phyloP scores from a whole-genome alignment of 768 basidiomycete genomes.

The Pisolithus tinctorius region DNA sequence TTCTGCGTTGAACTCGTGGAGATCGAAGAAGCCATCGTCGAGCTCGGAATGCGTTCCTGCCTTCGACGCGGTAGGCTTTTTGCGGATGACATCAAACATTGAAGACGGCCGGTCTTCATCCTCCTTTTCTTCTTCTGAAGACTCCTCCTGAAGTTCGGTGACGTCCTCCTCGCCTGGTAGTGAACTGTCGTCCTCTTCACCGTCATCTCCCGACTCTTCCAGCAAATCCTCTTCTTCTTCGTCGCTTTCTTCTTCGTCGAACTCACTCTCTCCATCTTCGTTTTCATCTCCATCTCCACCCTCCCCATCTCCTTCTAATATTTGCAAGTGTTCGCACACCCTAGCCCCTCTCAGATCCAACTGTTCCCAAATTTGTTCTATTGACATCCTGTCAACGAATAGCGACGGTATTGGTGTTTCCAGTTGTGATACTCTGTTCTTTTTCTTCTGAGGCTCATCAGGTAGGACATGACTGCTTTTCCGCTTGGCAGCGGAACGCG shows the following conservation, averaged over 20 bases:
- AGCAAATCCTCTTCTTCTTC: constrained; percentile 28
- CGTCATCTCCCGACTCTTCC: constrained; percentile 20
- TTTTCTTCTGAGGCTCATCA: constrained; percentile 26
- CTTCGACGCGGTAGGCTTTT: constrained; percentile 16
- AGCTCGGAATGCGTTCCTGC: constrained; percentile 41
- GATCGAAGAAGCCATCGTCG: constrained; percentile 87
- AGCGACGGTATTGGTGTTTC: constrained; percentile 73
- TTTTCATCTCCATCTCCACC: constrained; percentile 13
- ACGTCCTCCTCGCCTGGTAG: constrained; percentile 16
- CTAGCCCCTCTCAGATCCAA: constrained; percentile 73
- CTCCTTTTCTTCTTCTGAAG: constrained; percentile 31
- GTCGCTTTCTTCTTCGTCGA: constrained; percentile 25
- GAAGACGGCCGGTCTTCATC: constrained; percentile 19
- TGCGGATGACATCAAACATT: constrained; percentile 20
- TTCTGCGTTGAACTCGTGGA: constrained; percentile 82
- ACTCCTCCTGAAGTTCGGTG: constrained; percentile 32
- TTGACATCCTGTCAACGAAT: constrained; percentile 71
- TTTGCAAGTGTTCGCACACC: constrained; percentile 64
- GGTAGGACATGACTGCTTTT: constrained; percentile 37
- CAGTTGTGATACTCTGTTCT: constrained; percentile 29
- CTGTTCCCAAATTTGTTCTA: constrained; percentile 92
- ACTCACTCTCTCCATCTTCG: not conserved
- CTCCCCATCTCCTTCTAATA: constrained; percentile 48
- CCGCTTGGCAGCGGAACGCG: constrained; percentile 31
- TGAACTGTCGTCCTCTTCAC: constrained; percentile 22